A percentile compares a stretch with the other conserved stretches of the same genome.
Conservation (phyloP, 495 filamentous ascomycete species). For the Neurospora sp. region DNA sequence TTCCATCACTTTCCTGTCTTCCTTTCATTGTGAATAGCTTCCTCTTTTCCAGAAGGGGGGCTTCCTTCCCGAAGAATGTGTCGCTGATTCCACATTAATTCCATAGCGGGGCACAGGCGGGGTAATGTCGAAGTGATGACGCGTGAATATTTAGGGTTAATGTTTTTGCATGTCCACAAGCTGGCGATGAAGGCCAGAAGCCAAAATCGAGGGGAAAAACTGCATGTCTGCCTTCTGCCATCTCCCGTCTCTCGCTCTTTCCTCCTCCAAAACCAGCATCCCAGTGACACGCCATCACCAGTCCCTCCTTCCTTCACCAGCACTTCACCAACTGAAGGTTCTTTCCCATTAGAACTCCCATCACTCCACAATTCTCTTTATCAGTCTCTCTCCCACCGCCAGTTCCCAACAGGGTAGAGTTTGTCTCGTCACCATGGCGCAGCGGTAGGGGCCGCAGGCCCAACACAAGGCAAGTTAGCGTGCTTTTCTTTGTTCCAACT, state of each 20-base stretch:
- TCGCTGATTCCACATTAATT: no score
- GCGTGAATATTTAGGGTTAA: background rate
- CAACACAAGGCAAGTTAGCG: background rate
- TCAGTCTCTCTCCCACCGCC: background rate
- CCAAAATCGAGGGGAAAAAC: background rate
- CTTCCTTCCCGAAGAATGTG: no score
- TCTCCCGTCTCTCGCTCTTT: background rate
- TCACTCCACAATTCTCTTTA: background rate
- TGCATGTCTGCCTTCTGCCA: background rate
- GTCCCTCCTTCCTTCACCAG: background rate
- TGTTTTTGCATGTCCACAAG: background rate
- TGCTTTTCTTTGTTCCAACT: no score
- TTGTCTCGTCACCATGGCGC: background rate
- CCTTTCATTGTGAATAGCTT: no score
- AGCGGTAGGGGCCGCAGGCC: background rate
- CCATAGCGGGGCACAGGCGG: no score
- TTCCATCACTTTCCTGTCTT: no score
- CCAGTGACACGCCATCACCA: background rate
- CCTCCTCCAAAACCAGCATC: background rate
- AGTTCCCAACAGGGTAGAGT: background rate
- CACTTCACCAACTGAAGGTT: background rate
- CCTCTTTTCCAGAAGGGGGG: no score
- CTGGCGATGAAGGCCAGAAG: background rate
- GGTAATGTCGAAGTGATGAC: background rate
- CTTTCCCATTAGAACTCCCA: background rate